Base-by-base conservation (phyloP, 805 yeast species). In the Sugiyamaella qingdaonensis region DNA sequence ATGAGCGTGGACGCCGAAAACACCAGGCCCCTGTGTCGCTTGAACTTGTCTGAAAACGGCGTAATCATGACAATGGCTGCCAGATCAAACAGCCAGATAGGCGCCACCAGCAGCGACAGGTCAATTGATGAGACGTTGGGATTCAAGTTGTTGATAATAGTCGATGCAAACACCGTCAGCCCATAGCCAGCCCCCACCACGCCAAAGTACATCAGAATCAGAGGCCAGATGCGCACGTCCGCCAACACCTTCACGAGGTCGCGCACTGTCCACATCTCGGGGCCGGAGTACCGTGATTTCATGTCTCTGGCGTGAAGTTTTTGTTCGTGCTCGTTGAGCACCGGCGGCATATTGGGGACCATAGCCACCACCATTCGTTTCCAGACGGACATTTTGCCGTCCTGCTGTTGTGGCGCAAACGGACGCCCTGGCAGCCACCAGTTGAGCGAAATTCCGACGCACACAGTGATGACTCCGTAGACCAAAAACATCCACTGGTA, bases 401-500 rank as follows among this genome's bases (percentile, higher is more conserved):
- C 19, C 4, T 39, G 21, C 13, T 39, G 13, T 13, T 14, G 5
- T 14, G 5, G n/a, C 32, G 24, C 29, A n/a, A 51, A n/a, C 1
- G 94, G 94, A 54, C 92, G 75, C 63, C 86, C 95, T 0, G 96
- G 96, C 39, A 88, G 77, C 95, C 95, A 88, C 86, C 92, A 84
- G 18, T 85, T 64, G 46, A 88, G 73, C 1, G 77, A 58, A 13
- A 87, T 66, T 11, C 95, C 95, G 41, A 80, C 80, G 36, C 73
- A 69, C 1, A 85, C 70, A 10, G 95, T 85, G 44, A 87, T 68
- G 16, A 78, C 72, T 7, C 96, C 96, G 64, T 88, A 89, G 5
- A 85, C 77, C 54, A 88, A 73, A 68, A 82, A 88, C 75, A 86
- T 77, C 95, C 95, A 88, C 70, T 85, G 89, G 85, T 89, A 88